These are phyloP conservation scores for Punica granatum DNA, from an alignment of 345 rosid species.

Conservation along the genomic window DNA sequence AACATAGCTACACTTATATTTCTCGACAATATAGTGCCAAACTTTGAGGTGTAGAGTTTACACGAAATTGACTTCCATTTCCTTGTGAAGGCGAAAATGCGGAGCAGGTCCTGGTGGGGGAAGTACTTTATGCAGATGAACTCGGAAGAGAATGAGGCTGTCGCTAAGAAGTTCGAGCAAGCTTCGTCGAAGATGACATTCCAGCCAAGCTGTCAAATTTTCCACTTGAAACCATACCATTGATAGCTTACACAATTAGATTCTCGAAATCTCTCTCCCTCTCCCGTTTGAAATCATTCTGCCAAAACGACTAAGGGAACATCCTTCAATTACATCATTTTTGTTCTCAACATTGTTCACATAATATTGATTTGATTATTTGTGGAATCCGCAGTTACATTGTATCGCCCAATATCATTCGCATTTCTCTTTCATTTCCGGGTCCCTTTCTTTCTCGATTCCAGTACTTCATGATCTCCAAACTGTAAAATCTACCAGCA, in stretches of 20 bases:
- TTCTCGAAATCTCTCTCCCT: neutral
- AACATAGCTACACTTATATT: neutral
- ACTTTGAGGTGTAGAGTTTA: neutral
- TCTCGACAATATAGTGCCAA: neutral
- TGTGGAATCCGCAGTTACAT: neutral
- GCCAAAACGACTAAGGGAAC: neutral
- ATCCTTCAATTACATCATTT: neutral
- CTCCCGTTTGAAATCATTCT: neutral
- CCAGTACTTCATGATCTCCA: neutral
- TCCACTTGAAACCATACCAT: constrained; percentile 72
- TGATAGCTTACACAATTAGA: constrained; percentile 16
- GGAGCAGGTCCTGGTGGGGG: constrained; percentile 41
- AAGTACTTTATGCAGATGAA: constrained; percentile 34
- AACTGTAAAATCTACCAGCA: too few species aligned
- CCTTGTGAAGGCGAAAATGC: constrained; percentile 31
- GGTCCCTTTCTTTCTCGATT: neutral
- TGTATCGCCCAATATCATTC: neutral
- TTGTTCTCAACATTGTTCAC: neutral
- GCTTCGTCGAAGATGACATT: constrained; percentile 40
- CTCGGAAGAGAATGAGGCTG: constrained; percentile 34
- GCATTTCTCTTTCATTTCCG: neutral
- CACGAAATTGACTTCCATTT: neutral
- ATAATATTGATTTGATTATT: neutral
- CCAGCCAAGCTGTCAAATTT: constrained; percentile 76
- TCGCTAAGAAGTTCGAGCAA: constrained; percentile 33